These are phyloP conservation scores for Cyclaneusma minus DNA, from an alignment of 2,329 filamentous ascomycete species.

Conservation along the genomic window DNA sequence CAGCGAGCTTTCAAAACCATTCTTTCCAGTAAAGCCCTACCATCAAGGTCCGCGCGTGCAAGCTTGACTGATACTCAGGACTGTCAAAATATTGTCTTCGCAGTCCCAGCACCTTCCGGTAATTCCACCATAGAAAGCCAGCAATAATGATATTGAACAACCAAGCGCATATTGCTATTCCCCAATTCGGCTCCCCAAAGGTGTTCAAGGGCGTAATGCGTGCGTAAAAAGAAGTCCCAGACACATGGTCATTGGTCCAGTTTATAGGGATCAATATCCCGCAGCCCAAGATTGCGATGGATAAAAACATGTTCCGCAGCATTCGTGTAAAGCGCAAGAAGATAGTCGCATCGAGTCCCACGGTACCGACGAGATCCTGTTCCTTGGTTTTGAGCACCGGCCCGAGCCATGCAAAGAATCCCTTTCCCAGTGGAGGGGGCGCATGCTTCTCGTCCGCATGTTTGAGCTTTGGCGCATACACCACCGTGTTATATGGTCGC, in stretches of 20 bases:
- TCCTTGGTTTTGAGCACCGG: constrained; percentile 70
- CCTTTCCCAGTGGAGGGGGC: constrained; percentile 72
- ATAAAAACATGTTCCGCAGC: constrained; percentile 79
- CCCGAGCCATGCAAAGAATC: constrained; percentile 74
- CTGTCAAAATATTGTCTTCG: constrained; percentile 71
- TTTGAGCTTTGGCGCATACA: constrained; percentile 89
- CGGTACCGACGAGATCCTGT: constrained; percentile 58
- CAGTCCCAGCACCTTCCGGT: constrained; percentile 54
- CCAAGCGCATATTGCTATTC: constrained; percentile 41
- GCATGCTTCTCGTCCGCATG: constrained; percentile 83
- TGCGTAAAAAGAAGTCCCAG: constrained; percentile 30
- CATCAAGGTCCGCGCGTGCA: constrained; percentile 63
- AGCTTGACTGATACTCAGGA: constrained; percentile 72
- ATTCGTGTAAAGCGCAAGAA: constrained; percentile 83
- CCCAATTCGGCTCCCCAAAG: constrained; percentile 38
- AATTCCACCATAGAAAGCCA: constrained; percentile 83
- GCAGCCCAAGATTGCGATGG: constrained; percentile 57
- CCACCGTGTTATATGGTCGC: constrained; percentile 77
- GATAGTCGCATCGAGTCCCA: constrained; percentile 81
- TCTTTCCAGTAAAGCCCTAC: constrained; percentile 20
- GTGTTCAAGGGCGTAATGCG: constrained; percentile 44
- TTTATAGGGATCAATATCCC: constrained; percentile 73
- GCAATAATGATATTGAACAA: constrained; percentile 60
- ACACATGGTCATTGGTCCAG: constrained; percentile 30
- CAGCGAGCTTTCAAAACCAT: too few species aligned